Evolutionary conservation across 306 rosid genomes (phyloP), one percentile per base, ranked within the genome.

Genomic region (Dryas drummondii): DNA sequence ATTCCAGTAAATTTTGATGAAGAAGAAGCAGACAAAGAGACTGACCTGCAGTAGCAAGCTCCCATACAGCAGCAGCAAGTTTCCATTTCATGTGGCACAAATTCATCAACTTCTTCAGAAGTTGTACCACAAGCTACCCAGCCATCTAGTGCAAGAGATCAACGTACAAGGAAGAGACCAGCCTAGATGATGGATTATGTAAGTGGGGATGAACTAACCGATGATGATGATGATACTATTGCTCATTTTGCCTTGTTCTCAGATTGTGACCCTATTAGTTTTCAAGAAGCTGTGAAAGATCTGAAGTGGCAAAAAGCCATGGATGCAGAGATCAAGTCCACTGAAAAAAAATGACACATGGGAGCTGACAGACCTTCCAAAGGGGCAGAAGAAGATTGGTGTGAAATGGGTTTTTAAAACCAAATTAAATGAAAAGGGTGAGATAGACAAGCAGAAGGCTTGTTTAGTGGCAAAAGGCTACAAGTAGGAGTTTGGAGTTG

Each of bases 161-260:
- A 2, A n/a, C 13, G 9, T 17, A 4, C 16, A 1, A 17, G 63
- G 32, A 57, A 57, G 32, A 17, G 63, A 7, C 37, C 51, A 48
- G 9, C 63, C 9, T 57, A 37, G 63, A 57, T 57, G 9, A 17
- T n/a, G 5, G 63, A 17, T 7, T 57, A 57, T 57, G 63, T 6
- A 10, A 26, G 4, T n/a, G 32, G 12, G 1, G 19, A 9, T 57
- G 32, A 12, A 12, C 32, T 12, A 57, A 12, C 63, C 17, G 12
- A 9, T 52, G 9, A 52, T 53, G 74, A 70, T 37, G 62, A 70
- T 70, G 5, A 48, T 13, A 13, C 3, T 14, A 14, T 51, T 11
- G 49, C 48, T 26, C 32, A 70, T 40, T 54, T 50, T 70, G 61
- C 61, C 5, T 37, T 70, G 17, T 44, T 66, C n/a, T 15, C 71